Evolutionary conservation across 2,329 filamentous ascomycete genomes (phyloP).

Genomic region (Cladosporium sp.): DNA sequence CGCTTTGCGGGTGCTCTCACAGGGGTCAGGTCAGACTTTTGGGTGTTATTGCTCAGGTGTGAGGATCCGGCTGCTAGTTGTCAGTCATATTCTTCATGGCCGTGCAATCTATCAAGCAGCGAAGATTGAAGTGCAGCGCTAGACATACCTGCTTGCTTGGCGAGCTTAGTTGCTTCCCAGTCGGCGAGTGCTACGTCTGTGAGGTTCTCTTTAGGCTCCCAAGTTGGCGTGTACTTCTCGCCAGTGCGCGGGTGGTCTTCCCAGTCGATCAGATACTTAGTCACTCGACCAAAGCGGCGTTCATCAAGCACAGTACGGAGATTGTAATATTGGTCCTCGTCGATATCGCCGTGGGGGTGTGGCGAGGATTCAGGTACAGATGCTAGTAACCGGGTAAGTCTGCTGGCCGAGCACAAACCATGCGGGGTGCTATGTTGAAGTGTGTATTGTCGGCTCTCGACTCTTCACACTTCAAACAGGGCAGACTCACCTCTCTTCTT

Average conservation of each 20-base stretch:
- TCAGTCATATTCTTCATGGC: not conserved
- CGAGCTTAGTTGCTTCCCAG: constrained; percentile 31
- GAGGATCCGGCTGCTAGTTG: not conserved
- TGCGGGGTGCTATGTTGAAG: not conserved
- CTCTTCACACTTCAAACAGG: not conserved
- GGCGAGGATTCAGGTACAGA: constrained; percentile 6
- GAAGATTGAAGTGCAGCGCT: too few relatives aligned
- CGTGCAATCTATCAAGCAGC: not conserved
- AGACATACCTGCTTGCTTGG: constrained; percentile 3
- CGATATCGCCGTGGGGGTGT: constrained; percentile 27
- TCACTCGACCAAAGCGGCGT: constrained; percentile 13
- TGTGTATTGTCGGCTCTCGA: not conserved
- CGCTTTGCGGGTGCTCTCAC: not conserved
- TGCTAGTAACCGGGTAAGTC: not conserved
- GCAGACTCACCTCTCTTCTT: constrained; percentile 5
- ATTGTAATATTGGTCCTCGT: constrained; percentile 23
- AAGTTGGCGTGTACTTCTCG: constrained; percentile 45
- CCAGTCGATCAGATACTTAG: constrained; percentile 56
- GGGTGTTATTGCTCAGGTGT: not conserved
- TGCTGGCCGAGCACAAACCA: not conserved
- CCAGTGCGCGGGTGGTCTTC: constrained; percentile 49
- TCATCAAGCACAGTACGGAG: constrained; percentile 32
- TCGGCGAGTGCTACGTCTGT: constrained; percentile 34
- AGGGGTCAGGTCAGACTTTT: not conserved
- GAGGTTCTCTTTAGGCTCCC: constrained; percentile 44